Conservation (phyloP, 1,284 basidiomycete genomes). For the Ceratobasidium sp. region DNA sequence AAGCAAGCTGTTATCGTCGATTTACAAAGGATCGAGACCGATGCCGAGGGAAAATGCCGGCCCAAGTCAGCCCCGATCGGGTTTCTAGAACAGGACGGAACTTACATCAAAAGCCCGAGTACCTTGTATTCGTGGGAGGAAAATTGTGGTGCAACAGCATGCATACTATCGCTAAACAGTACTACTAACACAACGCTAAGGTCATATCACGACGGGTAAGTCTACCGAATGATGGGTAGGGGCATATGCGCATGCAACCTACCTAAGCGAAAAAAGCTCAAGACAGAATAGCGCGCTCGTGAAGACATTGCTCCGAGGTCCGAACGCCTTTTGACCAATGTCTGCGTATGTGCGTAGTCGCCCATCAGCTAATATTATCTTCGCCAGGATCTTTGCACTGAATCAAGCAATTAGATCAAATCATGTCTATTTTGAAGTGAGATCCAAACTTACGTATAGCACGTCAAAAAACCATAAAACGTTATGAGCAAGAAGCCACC, state of each 20-base stretch:
- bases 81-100: conserved; percentile 37
- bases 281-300: conserved; percentile 83
- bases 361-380: conserved; percentile 73
- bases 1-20: conserved; percentile 60
- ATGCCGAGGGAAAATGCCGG: conserved; percentile 1
- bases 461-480: conserved; percentile 80
- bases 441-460: conserved; percentile 76
- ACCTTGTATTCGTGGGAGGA: conserved; percentile 78
- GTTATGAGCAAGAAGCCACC: conserved; percentile 76
- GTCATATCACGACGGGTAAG: not conserved
- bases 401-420: not conserved
- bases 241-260: conserved; percentile 39
- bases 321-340: conserved; percentile 87
- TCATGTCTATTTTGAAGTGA: not conserved
- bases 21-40: conserved; percentile 1
- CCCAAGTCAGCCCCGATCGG: not conserved
- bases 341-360: conserved; percentile 84
- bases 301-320: conserved; percentile 67
- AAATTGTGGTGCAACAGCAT: conserved; percentile 71
- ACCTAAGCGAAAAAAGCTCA: conserved; percentile 84
- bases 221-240: conserved; percentile 8
- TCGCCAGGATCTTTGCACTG: conserved; percentile 85
- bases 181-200: conserved; percentile 82
- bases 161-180: conserved; percentile 84
- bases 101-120: conserved; percentile 74